Percentiles rank a stretch among this genome's conserved stretches.
Conservation (phyloP, 306 rosid genomes). For the Vicia faba region DNA sequence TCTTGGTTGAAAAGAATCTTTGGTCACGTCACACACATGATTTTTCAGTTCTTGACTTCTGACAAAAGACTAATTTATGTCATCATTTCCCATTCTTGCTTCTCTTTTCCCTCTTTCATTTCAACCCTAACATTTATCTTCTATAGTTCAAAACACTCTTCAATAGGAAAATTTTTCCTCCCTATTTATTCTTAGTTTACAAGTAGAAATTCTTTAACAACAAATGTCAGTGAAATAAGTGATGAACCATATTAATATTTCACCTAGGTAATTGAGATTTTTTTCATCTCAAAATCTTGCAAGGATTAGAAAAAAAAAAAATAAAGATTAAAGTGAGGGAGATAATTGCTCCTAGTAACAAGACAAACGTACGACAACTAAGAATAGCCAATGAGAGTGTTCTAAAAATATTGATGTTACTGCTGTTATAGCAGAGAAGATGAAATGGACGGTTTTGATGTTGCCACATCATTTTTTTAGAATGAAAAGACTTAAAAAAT, state of each 20-base stretch:
- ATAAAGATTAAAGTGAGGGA: background rate
- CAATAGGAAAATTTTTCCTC: slow-evolving; percentile 19
- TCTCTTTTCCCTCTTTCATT: slow-evolving; percentile 43
- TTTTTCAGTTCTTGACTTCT: slow-evolving; percentile 72
- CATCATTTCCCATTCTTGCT: slow-evolving; percentile 58
- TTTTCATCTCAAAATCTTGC: too few relatives aligned
- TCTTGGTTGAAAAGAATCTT: slow-evolving; percentile 62
- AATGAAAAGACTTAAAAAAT: slow-evolving; percentile 42
- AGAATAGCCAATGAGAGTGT: slow-evolving; percentile 62
- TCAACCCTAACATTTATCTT: slow-evolving; percentile 51
- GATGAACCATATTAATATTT: slow-evolving; percentile 48
- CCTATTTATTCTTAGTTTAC: slow-evolving; percentile 17
- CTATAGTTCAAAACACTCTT: slow-evolving; percentile 34
- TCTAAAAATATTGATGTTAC: slow-evolving; percentile 45
- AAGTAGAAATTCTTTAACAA: slow-evolving; percentile 40
- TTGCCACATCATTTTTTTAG: slow-evolving; percentile 47
- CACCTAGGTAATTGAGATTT: background rate
- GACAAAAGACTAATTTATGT: slow-evolving; percentile 63
- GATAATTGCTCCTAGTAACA: too few relatives aligned
- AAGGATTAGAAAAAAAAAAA: too few relatives aligned
- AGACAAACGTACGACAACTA: slow-evolving; percentile 17
- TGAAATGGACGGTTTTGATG: slow-evolving; percentile 71
- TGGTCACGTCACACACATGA: slow-evolving; percentile 79
- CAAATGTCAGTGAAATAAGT: slow-evolving; percentile 44
- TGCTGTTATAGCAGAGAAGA: slow-evolving; percentile 36